Evolutionary conservation across 1,139 yeast genomes (phyloP), one percentile per base, ranked within the genome.

Genomic region (Hansenula sp.): DNA sequence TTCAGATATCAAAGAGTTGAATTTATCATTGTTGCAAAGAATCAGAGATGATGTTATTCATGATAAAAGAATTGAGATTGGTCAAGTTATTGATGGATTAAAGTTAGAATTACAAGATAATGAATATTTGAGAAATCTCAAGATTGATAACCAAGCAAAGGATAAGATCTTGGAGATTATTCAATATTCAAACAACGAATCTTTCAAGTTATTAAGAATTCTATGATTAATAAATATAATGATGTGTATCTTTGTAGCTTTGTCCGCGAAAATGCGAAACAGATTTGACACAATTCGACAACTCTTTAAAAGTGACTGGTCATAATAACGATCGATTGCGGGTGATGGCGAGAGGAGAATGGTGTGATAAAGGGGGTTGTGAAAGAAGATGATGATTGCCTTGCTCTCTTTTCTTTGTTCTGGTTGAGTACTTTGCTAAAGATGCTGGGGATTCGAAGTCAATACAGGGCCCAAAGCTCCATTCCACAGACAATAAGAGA

Each of bases 1-100:
- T 42, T 40, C 29, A 26, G 41, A 50, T 29, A 26, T 50, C 16
- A 39, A 45, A 17, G 44, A 48, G 7, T 18, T 48, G 37, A 45
- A 38, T 28, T 19, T 35, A 2, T 22, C 33, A 11, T 7, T 38
- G 6, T 20, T 47, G 6, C 34, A 39, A 22, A 30, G 33, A 3
- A 13, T 43, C 8, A 46, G 56, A 35, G 47, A 44, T 9, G 50
- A 43, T 13, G 9, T 29, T 1, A 28, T 47, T 6, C 11, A 37
- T 5, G 25, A 24, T 2, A 42, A 30, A 17, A 47, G 39, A 37
- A 21, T 29, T 12, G 29, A 34, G 10, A 13, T 36, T 1, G 16
- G 19, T n/a, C 12, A 26, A 5, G 8, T 14, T 2, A 29, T 45
- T 6, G 27, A 38, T 11, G 13, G 14, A 3, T 17, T 45, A 17